Percentiles rank a stretch among this genome's conserved stretches.
These are phyloP conservation scores for Botrytis cinerea DNA, from an alignment of 2,329 filamentous ascomycete genomes.

Conservation along the genomic window DNA sequence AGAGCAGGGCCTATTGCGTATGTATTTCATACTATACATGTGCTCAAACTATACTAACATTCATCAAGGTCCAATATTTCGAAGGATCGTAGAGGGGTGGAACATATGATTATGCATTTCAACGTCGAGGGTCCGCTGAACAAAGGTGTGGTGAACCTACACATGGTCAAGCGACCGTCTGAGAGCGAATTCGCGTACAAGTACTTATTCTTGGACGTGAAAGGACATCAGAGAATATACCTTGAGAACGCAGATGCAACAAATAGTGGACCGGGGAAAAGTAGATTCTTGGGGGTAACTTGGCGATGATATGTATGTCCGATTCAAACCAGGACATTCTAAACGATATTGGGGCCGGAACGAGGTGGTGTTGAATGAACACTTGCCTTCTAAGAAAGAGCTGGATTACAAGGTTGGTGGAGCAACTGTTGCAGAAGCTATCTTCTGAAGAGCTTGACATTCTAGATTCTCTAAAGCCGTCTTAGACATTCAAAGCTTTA, in stretches of 20 bases:
- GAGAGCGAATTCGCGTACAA: slow-evolving; percentile 77
- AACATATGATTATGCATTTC: slow-evolving; percentile 85
- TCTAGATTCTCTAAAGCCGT: no score
- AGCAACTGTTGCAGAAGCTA: no score
- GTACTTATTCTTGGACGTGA: slow-evolving; percentile 78
- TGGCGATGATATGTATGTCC: slow-evolving; percentile 32
- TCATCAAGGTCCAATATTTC: slow-evolving; percentile 60
- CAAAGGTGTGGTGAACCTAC: slow-evolving; percentile 72
- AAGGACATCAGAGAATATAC: slow-evolving; percentile 66
- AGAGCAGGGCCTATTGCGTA: slow-evolving; percentile 63
- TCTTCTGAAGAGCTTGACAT: no score
- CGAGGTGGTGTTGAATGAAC: background rate
- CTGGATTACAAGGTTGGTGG: background rate
- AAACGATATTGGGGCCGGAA: background rate
- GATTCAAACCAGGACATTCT: background rate
- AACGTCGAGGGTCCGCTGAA: slow-evolving; percentile 78
- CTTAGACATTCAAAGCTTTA: no score
- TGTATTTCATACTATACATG: slow-evolving; percentile 16
- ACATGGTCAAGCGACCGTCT: slow-evolving; percentile 70
- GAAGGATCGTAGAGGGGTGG: slow-evolving; percentile 72
- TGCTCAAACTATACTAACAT: background rate
- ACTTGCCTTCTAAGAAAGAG: background rate
- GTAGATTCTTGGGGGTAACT: slow-evolving; percentile 41
- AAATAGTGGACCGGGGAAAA: slow-evolving; percentile 35
- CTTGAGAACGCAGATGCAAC: slow-evolving; percentile 59